Conservation (phyloP, 225 moss, liverwort and hornwort species). For the Climacium dendroides region DNA sequence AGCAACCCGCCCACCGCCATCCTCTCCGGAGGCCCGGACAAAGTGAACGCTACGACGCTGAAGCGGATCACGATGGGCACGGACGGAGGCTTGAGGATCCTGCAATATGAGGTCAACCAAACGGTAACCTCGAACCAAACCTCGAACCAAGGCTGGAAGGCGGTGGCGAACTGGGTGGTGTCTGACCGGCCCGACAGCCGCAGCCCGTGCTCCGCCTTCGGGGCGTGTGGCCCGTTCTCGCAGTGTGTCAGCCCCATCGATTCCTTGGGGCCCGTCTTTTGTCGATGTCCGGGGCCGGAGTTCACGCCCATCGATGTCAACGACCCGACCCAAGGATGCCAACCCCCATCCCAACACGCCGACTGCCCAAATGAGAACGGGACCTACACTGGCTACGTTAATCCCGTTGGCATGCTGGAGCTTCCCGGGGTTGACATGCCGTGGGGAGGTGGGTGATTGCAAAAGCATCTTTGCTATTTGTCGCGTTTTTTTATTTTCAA, state of each 20-base stretch:
- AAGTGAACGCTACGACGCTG: not conserved
- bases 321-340: not conserved
- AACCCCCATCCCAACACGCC: rapidly evolving
- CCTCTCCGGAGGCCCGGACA: not conserved
- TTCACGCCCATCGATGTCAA: rapidly evolving
- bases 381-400: too few species aligned
- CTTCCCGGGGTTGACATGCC: not conserved
- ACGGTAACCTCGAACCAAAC: not conserved
- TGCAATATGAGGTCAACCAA: not conserved
- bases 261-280: not conserved
- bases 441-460: not conserved
- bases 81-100: not conserved
- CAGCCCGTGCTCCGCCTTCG: not conserved
- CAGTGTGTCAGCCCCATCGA: not conserved
- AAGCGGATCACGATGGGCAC: not conserved
- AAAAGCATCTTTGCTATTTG: too few species aligned
- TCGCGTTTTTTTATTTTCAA: not conserved
- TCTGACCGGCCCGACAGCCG: not conserved
- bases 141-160: not conserved
- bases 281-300: not conserved
- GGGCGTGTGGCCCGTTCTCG: not conserved
- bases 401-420: not conserved
- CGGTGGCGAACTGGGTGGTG: not conserved
- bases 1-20: not conserved
- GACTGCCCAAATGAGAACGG: not conserved